Evolutionary conservation across 768 basidiomycete genomes (phyloP), one percentile per base, ranked within the genome.

Genomic region (Gymnopilus junonius): DNA sequence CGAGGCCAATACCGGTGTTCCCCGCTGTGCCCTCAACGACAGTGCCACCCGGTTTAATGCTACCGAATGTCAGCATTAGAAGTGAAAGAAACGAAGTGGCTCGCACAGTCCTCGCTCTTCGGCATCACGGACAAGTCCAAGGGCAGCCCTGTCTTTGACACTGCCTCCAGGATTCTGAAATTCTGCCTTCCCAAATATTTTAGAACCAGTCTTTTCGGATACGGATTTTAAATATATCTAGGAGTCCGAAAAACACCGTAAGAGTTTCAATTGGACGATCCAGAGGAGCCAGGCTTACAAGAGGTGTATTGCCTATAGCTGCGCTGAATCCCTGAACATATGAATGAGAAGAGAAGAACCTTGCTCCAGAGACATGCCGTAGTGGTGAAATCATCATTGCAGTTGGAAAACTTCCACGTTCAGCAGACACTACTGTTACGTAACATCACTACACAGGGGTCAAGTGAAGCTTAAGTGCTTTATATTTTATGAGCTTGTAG

Each of bases 151-250:
- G 73, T 99, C 97, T 78, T 99, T 99, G 68, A 99, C 94, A 65
- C 93, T 95, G 40, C 97, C 97, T 5, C 97, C 97, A 0, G 97
- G 97, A 71, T 98, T 98, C 79, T 97, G 95, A 73, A 97, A 96
- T 77, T 99, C 97, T 20, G 97, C 94, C 74, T 99, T 98, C n/a
- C 93, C 96, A 51, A 89, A 89, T 64, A 98, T 94, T 56, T 86
- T 85, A 58, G 87, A 88, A 15, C 95, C 95, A 1, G 88, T 93
- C 72, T 85, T 86, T 67, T 94, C 87, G 10, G 94, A 97, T 8
- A 97, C 82, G 14, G 77, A 77, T 75, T 93, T 89, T 57, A 98
- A 83, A 66, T 89, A 87, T 63, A 98, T 95, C 95, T 97, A 73
- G 3, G 20, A 34, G 27, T 46, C 27, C 27, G 48, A 51, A 5